phyloP scores from a whole-genome alignment of 2,329 filamentous ascomycete species.

The Claviceps quebecensis region DNA sequence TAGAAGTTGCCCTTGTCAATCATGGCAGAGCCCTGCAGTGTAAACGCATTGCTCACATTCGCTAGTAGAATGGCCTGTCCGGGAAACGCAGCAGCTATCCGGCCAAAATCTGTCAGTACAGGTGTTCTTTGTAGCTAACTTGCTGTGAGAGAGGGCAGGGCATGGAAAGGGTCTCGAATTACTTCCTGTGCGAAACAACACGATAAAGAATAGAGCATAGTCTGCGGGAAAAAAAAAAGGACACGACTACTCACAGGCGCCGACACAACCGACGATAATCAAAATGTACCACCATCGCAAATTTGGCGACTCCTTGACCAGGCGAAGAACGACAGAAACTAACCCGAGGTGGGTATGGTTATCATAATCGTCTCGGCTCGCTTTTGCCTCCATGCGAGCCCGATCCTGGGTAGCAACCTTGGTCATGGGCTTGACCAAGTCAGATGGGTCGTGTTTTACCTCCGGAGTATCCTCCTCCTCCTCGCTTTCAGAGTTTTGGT shows the following conservation, averaged over 20 bases:
- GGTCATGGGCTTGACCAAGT: constrained; percentile 17
- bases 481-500: neutral
- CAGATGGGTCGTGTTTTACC: constrained; percentile 6
- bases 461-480: neutral
- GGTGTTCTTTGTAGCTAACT: too few relatives aligned
- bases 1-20: constrained; percentile 33
- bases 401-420: constrained; percentile 17
- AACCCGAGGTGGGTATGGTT: constrained; percentile 19
- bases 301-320: constrained; percentile 24
- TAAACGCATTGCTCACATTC: constrained; percentile 28
- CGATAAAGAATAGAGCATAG: neutral
- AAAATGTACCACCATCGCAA: constrained; percentile 22
- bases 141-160: too few relatives aligned
- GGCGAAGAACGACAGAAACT: constrained; percentile 16
- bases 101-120: too few relatives aligned
- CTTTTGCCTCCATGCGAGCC: constrained; percentile 18
- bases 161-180: too few relatives aligned
- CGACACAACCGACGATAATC: constrained; percentile 17
- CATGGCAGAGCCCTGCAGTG: constrained; percentile 18
- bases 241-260: constrained; percentile 10
- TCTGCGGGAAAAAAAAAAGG: neutral
- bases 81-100: constrained; percentile 22
- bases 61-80: constrained; percentile 30
- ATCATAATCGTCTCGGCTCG: constrained; percentile 24
- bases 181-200: too few relatives aligned